Base-by-base conservation (phyloP, 176 grass and related monocot genomes). In the Raddia distichophylla region DNA sequence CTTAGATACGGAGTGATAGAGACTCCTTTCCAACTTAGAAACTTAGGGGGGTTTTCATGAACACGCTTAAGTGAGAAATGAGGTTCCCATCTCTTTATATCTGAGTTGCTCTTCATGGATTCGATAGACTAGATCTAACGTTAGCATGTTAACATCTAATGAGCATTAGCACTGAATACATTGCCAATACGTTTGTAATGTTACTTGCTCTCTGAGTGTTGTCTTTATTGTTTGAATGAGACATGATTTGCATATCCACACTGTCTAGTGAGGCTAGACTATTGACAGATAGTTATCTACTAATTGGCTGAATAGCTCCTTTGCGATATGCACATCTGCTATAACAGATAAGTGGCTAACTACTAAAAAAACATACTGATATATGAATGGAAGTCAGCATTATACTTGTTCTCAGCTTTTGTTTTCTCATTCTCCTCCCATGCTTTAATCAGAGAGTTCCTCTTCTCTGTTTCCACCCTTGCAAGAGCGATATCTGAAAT, bases 371-470 rank as follows among this genome's bases (percentile, higher is more conserved):
- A 19, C 75, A 52, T 20, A 27, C 12, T 69, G 15, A 43, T 79
- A 15, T 27, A 79, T 3, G 16, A 33, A 48, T 60, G 16, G 17
- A 81, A 72, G 32, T 64, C 8, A 55, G 66, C 57, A 85, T 46
- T 70, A 71, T 73, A 94, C 94, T 90, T 97, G 73, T 97, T 97
- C 60, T 97, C 94, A 76, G 83, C 87, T 85, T 97, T 97, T 37
- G 90, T 85, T 83, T 90, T 94, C 77, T 97, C 91, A 77, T 97
- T 97, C n/a, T 97, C 91, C 64, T 97, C 94, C 91, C 91, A 97
- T 76, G 94, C 94, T 73, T 68, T 94, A 83, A 94, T 94, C 77
- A 97, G 76, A 76, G 91, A 97, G 65, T 84, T 75, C 49, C 87
- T 88, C 69, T 97, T 97, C 82, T 94, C 94, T 7, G 83, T 89